Conservation (phyloP, 331 rosid genomes). For the Pyracantha coccinea region DNA sequence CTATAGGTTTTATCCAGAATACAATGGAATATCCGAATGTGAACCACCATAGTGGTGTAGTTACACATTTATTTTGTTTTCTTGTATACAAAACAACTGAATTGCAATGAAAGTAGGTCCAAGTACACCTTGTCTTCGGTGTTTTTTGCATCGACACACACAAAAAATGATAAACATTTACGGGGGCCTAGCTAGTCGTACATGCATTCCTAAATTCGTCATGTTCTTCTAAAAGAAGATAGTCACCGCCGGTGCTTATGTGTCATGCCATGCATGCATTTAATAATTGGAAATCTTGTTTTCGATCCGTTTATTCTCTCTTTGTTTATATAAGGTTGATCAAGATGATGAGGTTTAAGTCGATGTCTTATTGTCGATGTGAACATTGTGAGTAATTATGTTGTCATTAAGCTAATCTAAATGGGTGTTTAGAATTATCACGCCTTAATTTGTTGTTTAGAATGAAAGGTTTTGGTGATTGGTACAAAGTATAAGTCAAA, state of each 20-base stretch:
- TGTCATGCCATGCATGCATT: neutral
- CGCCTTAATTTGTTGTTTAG: neutral
- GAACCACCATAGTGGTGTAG: slow-evolving; percentile 10
- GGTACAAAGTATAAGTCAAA: neutral
- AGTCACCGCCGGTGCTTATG: neutral
- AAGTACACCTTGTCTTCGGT: slow-evolving; percentile 13
- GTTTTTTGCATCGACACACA: slow-evolving; percentile 8
- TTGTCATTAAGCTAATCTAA: neutral
- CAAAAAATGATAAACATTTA: too few species aligned
- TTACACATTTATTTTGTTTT: slow-evolving; percentile 8
- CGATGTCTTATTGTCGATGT: neutral
- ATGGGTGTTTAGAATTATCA: neutral
- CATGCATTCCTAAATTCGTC: too few species aligned
- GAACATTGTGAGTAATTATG: neutral
- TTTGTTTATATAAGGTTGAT: neutral
- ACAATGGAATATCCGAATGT: slow-evolving; percentile 37
- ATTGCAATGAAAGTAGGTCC: slow-evolving; percentile 4
- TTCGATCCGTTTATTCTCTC: neutral
- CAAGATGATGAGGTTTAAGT: neutral
- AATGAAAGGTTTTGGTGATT: neutral
- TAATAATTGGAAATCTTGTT: neutral
- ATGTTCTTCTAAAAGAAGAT: too few species aligned
- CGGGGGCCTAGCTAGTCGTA: too few species aligned
- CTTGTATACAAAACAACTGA: neutral
- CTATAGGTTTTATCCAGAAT: neutral